These are phyloP conservation scores for Leccinum subspadiceum DNA, from an alignment of 1,284 basidiomycete species.

Conservation along the genomic window DNA sequence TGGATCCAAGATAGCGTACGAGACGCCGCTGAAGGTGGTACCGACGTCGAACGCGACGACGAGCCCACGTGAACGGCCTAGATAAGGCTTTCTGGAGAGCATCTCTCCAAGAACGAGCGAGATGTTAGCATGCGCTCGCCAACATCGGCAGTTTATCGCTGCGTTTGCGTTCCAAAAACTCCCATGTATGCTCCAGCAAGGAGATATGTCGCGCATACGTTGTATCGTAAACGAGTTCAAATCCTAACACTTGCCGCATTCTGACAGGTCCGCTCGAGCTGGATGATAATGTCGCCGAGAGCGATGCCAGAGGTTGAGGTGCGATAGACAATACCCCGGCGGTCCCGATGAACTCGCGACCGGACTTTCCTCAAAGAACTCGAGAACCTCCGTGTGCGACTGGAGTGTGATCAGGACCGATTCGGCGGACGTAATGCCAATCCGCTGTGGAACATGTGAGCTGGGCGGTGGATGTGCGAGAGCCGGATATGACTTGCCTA, in stretches of 20 bases:
- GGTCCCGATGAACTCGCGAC: conserved; percentile 30
- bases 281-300: conserved; percentile 69
- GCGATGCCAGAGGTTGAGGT: conserved; percentile 89
- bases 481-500: conserved; percentile 23
- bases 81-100: conserved; percentile 34
- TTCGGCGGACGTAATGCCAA: conserved; percentile 96
- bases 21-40: conserved; percentile 52
- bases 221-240: conserved; percentile 70
- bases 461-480: not conserved
- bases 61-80: conserved; percentile 38
- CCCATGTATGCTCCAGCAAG: conserved; percentile 77
- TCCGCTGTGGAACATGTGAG: conserved; percentile 54
- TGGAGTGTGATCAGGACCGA: conserved; percentile 97
- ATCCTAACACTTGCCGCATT: conserved; percentile 64
- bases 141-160: conserved; percentile 77
- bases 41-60: conserved; percentile 54
- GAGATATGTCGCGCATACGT: conserved; percentile 92
- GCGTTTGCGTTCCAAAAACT: conserved; percentile 74
- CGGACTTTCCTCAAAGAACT: conserved; percentile 64
- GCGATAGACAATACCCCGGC: conserved; percentile 75
- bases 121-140: conserved; percentile 75
- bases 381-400: conserved; percentile 89
- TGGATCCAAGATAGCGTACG: conserved; percentile 46
- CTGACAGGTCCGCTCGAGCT: conserved; percentile 48
- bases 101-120: conserved; percentile 14